phyloP scores from a whole-genome alignment of 2,329 filamentous ascomycete genomes.

The Paracoccidioides lutzii region DNA sequence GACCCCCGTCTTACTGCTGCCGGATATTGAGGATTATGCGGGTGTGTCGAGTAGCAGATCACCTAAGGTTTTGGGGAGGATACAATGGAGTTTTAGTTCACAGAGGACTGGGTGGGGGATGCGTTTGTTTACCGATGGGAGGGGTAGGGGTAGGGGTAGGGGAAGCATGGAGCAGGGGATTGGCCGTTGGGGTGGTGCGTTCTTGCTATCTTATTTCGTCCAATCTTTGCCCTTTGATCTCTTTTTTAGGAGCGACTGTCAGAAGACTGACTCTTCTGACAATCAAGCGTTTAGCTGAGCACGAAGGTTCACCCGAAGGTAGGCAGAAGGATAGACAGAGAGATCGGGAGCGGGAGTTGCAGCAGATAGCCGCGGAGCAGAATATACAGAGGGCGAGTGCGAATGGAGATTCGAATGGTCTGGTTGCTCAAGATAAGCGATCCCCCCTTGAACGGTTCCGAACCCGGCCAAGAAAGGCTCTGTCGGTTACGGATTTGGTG shows the following conservation, averaged over 20 bases:
- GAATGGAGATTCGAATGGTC: slow-evolving; percentile 10
- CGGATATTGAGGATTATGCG: slow-evolving; percentile 33
- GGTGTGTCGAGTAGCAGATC: slow-evolving; percentile 22
- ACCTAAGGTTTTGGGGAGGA: slow-evolving; percentile 30
- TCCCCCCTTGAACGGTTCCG: slow-evolving; percentile 69
- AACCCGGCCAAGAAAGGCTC: slow-evolving; percentile 58
- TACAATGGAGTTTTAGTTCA: slow-evolving; percentile 19
- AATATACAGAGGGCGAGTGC: neutral
- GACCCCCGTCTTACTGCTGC: neutral
- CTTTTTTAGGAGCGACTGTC: slow-evolving; percentile 22
- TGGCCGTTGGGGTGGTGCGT: slow-evolving; percentile 21
- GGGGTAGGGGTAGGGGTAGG: slow-evolving; percentile 15
- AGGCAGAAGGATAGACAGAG: slow-evolving; percentile 22
- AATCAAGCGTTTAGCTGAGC: slow-evolving; percentile 49
- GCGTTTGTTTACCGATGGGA: slow-evolving; percentile 8
- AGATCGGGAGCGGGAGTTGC: slow-evolving; percentile 18
- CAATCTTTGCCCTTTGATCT: slow-evolving; percentile 17
- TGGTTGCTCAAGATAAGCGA: slow-evolving; percentile 28
- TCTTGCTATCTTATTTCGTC: neutral
- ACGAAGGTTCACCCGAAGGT: slow-evolving; percentile 27
- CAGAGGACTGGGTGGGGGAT: slow-evolving; percentile 12
- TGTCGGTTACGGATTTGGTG: slow-evolving; percentile 79
- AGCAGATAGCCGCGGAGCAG: slow-evolving; percentile 7
- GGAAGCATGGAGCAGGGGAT: slow-evolving; percentile 9
- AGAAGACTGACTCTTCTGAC: slow-evolving; percentile 39